These are phyloP conservation scores for Ambrosiella cleistominuta DNA, from an alignment of 2,329 filamentous ascomycete species.

Conservation along the genomic window DNA sequence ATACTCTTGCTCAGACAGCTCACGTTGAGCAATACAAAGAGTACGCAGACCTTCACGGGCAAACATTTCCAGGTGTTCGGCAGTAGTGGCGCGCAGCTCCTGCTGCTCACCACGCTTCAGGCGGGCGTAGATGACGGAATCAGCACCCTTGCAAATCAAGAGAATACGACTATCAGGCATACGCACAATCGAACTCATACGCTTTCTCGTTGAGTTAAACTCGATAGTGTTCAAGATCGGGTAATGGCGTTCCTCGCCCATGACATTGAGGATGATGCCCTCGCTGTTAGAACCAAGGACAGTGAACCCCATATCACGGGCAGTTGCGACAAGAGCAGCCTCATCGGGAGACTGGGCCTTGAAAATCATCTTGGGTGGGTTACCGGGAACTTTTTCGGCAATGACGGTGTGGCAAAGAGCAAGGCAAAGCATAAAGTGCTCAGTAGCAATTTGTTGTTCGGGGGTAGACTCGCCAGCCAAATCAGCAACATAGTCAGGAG, in stretches of 20 bases:
- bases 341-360: constrained; percentile 97
- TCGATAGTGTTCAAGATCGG: constrained; percentile 86
- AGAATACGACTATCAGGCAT: constrained; percentile 86
- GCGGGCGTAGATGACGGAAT: constrained; percentile 91
- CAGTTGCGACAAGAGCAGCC: constrained; percentile 81
- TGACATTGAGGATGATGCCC: constrained; percentile 68
- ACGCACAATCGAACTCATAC: constrained; percentile 91
- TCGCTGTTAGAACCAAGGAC: constrained; percentile 66
- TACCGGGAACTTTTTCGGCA: constrained; percentile 73
- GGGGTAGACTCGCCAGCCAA: constrained; percentile 58
- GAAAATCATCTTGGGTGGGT: constrained; percentile 80
- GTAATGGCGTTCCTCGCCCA: constrained; percentile 73
- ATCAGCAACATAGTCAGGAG: constrained; percentile 75
- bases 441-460: constrained; percentile 60
- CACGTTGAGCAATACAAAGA: constrained; percentile 75
- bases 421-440: constrained; percentile 85
- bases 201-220: constrained; percentile 84
- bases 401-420: constrained; percentile 96
- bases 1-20: constrained; percentile 70
- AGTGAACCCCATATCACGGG: constrained; percentile 87
- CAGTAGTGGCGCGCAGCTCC: constrained; percentile 66
- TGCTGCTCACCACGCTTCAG: constrained; percentile 70
- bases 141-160: constrained; percentile 91
- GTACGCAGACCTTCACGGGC: constrained; percentile 88
- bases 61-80: constrained; percentile 92